Percentiles rank a stretch among this genome's conserved stretches.
Evolutionary conservation across 2,329 filamentous ascomycete species (phyloP).

Genomic region (Sporothrix protearum): DNA sequence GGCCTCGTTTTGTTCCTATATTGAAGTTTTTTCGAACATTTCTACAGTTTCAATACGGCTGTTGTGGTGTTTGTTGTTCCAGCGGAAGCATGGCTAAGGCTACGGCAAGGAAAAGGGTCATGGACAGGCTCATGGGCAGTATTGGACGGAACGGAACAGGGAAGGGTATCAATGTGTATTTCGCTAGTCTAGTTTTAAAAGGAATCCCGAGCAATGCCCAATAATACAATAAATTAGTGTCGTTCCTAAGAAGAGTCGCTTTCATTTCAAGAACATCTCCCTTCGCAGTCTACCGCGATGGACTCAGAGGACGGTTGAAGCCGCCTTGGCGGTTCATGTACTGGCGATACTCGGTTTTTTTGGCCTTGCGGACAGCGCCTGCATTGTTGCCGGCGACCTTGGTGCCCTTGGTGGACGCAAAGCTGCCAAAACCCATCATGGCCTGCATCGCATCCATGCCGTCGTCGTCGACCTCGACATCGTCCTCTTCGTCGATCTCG

Average conservation of each 20-base stretch:
- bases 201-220: neutral
- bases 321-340: slow-evolving; percentile 89
- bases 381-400: slow-evolving; percentile 86
- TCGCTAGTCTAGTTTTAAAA: neutral
- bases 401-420: slow-evolving; percentile 81
- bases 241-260: too few species aligned
- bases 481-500: slow-evolving; percentile 42
- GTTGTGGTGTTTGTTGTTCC: neutral
- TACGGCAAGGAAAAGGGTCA: neutral
- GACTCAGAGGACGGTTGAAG: slow-evolving; percentile 75
- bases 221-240: neutral
- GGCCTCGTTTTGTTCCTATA: neutral
- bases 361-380: slow-evolving; percentile 81
- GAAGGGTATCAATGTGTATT: slow-evolving; percentile 11
- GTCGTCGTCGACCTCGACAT: slow-evolving; percentile 59
- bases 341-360: slow-evolving; percentile 91
- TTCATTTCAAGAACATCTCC: too few species aligned
- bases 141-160: neutral
- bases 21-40: too few species aligned
- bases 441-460: slow-evolving; percentile 71
- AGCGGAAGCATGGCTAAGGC: too few species aligned
- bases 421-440: slow-evolving; percentile 86
- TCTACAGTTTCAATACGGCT: neutral
- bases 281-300: slow-evolving; percentile 38
- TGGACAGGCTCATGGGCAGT: too few species aligned